phyloP scores from a whole-genome alignment of 768 basidiomycete genomes.

The Rhodotorula babjevae region DNA sequence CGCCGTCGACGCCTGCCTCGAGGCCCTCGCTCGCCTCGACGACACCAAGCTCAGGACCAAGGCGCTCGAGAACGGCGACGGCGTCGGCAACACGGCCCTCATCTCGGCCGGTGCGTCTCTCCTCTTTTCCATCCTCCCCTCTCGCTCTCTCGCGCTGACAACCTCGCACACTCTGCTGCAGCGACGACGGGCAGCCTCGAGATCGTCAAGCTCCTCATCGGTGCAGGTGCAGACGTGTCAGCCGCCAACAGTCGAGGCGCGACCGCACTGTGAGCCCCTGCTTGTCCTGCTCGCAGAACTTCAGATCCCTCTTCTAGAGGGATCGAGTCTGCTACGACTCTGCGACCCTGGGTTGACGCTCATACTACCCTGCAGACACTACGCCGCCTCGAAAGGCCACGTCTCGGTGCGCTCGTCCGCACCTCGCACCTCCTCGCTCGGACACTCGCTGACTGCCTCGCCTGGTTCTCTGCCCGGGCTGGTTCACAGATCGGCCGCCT shows the following conservation, averaged over 20 bases:
- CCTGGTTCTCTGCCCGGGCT: neutral
- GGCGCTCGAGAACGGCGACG: slow-evolving; percentile 32
- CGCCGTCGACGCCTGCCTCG: slow-evolving; percentile 29
- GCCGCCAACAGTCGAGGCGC: slow-evolving; percentile 74
- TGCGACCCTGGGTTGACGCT: neutral
- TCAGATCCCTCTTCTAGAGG: neutral
- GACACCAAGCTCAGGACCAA: slow-evolving; percentile 1
- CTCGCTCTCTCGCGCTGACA: neutral
- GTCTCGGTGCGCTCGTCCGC: slow-evolving; percentile 59
- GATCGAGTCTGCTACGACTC: too few species aligned
- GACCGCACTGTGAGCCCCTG: slow-evolving; percentile 65
- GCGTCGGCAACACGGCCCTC: slow-evolving; percentile 27
- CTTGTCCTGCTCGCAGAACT: neutral
- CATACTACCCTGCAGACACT: slow-evolving; percentile 58
- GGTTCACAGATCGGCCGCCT: slow-evolving; percentile 42
- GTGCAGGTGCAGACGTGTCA: slow-evolving; percentile 76
- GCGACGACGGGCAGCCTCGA: slow-evolving; percentile 76
- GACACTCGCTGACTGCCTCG: neutral
- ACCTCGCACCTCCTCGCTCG: slow-evolving; percentile 23
- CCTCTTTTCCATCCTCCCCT: neutral
- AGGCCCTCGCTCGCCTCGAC: slow-evolving; percentile 9
- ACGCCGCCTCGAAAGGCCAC: slow-evolving; percentile 85
- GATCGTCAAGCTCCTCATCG: slow-evolving; percentile 68
- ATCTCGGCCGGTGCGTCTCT: slow-evolving; percentile 27
- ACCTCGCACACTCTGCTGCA: slow-evolving; percentile 43